Percentiles rank a stretch among this genome's conserved stretches.
Evolutionary conservation across 768 basidiomycete genomes (phyloP).

Genomic region (Termitomyces sp.): DNA sequence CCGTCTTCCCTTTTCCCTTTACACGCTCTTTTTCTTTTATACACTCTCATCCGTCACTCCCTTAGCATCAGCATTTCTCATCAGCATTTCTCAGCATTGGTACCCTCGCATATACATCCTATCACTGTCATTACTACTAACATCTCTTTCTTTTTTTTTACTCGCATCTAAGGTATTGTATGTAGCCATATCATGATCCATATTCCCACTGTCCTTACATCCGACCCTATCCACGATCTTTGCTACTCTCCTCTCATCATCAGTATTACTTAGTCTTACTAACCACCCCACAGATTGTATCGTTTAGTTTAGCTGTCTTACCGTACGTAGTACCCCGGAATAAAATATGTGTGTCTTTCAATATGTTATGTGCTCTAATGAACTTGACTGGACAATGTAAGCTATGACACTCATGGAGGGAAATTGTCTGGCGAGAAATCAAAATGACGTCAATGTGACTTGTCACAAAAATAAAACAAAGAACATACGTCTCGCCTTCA

Average conservation of each 20-base stretch:
- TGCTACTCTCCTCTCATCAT: neutral
- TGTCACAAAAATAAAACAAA: no score
- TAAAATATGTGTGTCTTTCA: no score
- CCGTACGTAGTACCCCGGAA: no score
- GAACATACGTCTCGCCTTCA: no score
- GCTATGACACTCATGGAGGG: no score
- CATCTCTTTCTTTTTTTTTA: neutral
- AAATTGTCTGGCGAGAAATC: no score
- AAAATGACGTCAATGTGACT: no score
- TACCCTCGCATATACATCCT: neutral
- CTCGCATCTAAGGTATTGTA: neutral
- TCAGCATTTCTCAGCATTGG: neutral
- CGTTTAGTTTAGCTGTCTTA: no score
- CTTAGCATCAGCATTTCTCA: neutral
- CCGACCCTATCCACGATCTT: neutral
- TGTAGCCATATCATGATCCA: neutral
- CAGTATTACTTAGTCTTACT: neutral
- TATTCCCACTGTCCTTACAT: neutral
- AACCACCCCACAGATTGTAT: neutral
- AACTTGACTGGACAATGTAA: no score
- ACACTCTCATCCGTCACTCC: neutral
- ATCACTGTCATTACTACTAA: neutral
- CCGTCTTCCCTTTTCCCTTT: no score
- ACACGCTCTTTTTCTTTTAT: no score
- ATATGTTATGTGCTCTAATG: no score